Evolutionary conservation across 192 early-diverging fungal genomes (phyloP).

Genomic region (Coemansia sp.): DNA sequence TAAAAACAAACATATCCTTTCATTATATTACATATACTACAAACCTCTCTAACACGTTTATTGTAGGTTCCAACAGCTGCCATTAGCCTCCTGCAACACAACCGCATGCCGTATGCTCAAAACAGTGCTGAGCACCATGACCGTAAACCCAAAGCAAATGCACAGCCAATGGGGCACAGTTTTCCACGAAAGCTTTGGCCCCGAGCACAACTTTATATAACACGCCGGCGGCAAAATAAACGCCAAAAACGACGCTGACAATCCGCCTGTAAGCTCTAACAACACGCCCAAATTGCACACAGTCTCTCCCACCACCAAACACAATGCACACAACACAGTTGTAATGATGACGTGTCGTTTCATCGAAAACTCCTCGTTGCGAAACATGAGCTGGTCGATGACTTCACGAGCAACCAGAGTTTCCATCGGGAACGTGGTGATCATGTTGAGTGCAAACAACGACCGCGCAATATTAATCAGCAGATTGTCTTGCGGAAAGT

Average conservation of each 20-base stretch:
- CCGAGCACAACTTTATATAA: slow-evolving; percentile 70
- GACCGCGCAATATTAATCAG: slow-evolving; percentile 85
- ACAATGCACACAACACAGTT: slow-evolving; percentile 57
- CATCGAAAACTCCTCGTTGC: slow-evolving; percentile 54
- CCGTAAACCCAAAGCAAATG: slow-evolving; percentile 63
- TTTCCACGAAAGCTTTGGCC: slow-evolving; percentile 53
- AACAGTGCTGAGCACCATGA: slow-evolving; percentile 4
- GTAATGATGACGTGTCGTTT: slow-evolving; percentile 69
- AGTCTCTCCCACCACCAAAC: slow-evolving; percentile 67
- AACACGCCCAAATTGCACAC: slow-evolving; percentile 83
- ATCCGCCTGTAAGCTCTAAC: slow-evolving; percentile 82
- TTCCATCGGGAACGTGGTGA: slow-evolving; percentile 88
- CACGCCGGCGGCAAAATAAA: slow-evolving; percentile 85
- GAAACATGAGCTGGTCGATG: slow-evolving; percentile 56
- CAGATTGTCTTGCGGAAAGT: slow-evolving; percentile 73
- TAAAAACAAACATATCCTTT: too few species aligned
- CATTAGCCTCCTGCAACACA: not conserved
- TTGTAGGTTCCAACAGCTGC: slow-evolving; percentile 3
- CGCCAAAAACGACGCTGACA: slow-evolving; percentile 84
- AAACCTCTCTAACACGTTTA: not conserved
- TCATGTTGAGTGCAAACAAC: slow-evolving; percentile 92
- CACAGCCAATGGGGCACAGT: slow-evolving; percentile 69
- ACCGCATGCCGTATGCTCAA: slow-evolving; percentile 5
- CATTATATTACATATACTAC: not conserved
- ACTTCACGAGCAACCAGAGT: slow-evolving; percentile 87